Conservation (phyloP, 345 rosid genomes). For the Melaleuca quinquenervia region DNA sequence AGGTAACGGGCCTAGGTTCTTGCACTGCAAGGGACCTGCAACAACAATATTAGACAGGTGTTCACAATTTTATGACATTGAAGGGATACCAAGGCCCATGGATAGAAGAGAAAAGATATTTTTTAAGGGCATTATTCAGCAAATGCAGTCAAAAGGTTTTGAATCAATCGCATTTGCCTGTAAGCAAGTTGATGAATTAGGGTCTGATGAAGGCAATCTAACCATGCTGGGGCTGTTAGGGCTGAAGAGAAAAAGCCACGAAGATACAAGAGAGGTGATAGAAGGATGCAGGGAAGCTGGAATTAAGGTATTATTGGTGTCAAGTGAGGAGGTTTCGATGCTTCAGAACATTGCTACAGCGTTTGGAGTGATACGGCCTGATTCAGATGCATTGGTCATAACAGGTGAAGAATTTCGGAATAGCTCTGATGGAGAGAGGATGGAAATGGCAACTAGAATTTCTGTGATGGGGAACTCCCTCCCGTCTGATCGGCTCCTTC, state of each 20-base stretch:
- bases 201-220: not conserved
- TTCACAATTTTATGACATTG: not conserved
- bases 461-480: not conserved
- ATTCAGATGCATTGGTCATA: not conserved
- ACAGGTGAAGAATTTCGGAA: rapidly evolving
- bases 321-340: not conserved
- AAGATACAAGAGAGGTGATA: not conserved
- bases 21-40: not conserved
- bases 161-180: not conserved
- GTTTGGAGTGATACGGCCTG: not conserved
- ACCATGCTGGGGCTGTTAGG: not conserved
- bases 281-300: not conserved
- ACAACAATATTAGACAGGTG: not conserved
- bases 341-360: not conserved
- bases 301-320: not conserved
- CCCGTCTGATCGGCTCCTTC: not conserved
- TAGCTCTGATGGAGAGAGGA: not conserved
- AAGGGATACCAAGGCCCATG: not conserved
- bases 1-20: not conserved
- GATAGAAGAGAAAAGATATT: not conserved
- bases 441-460: not conserved
- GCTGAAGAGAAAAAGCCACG: not conserved
- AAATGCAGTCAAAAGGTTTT: not conserved
- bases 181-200: not conserved
- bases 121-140: not conserved